These are phyloP conservation scores for Volvox reticuliferus DNA, from an alignment of 139 green algal genomes.

Conservation along the genomic window DNA sequence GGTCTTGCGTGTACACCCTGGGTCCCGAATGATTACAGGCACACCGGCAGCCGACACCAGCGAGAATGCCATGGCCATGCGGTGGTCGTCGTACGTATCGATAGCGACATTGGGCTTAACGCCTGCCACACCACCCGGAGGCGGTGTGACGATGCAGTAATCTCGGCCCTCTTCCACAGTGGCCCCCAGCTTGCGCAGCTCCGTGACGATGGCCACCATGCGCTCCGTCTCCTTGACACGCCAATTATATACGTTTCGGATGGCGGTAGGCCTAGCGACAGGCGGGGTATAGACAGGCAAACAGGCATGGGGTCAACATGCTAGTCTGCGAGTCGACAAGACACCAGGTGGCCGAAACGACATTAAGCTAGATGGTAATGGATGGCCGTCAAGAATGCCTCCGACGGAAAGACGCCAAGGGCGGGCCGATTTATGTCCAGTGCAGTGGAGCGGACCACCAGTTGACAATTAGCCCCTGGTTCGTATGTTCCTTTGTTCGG, in stretches of 20 bases:
- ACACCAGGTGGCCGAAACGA: too few relatives aligned
- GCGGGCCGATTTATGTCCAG: too few relatives aligned
- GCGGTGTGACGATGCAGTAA: slow-evolving; percentile 97
- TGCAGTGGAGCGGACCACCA: too few relatives aligned
- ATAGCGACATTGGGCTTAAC: slow-evolving; percentile 70
- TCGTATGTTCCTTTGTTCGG: too few relatives aligned
- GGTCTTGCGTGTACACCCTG: slow-evolving; percentile 93
- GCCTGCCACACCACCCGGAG: slow-evolving; percentile 48
- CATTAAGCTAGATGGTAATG: too few relatives aligned
- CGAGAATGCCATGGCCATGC: slow-evolving; percentile 97
- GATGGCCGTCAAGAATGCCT: too few relatives aligned
- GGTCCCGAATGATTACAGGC: slow-evolving; percentile 91
- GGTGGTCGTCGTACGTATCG: slow-evolving; percentile 97
- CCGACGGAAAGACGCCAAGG: too few relatives aligned
- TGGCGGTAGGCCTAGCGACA: slow-evolving; percentile 79
- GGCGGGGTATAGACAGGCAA: too few relatives aligned
- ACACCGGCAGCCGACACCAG: slow-evolving; percentile 83
- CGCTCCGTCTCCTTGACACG: slow-evolving; percentile 99
- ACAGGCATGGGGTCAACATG: too few relatives aligned
- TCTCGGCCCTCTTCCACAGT: slow-evolving; percentile 91
- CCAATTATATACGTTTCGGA: slow-evolving; percentile 98
- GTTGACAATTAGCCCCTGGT: too few relatives aligned
- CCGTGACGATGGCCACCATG: slow-evolving; percentile 98
- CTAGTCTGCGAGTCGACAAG: too few relatives aligned
- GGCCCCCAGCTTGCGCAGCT: slow-evolving; percentile 93